phyloP scores from a whole-genome alignment of 1,284 basidiomycete genomes.

The Rhizoctonia solani region DNA sequence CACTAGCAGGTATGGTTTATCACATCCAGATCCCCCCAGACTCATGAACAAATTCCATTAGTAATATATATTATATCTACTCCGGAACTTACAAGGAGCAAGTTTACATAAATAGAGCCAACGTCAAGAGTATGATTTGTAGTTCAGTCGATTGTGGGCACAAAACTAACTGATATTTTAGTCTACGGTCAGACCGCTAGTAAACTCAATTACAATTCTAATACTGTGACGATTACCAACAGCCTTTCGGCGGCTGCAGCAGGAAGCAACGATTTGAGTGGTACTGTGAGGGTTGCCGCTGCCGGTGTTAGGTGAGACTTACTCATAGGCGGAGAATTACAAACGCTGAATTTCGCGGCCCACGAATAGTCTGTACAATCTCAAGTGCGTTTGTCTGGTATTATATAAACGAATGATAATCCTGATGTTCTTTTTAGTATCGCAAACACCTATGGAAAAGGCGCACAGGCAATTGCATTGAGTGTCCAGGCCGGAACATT shows the following conservation, averaged over 20 bases:
- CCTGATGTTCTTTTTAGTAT: not conserved
- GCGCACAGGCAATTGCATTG: slow-evolving; percentile 40
- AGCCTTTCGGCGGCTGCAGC: slow-evolving; percentile 34
- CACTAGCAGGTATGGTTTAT: slow-evolving; percentile 31
- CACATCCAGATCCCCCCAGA: slow-evolving; percentile 32
- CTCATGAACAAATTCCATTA: not conserved
- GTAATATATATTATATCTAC: slow-evolving; percentile 5
- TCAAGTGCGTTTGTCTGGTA: slow-evolving; percentile 10
- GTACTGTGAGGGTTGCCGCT: slow-evolving; percentile 19
- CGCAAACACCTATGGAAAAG: slow-evolving; percentile 19
- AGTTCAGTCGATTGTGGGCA: not conserved
- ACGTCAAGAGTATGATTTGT: not conserved
- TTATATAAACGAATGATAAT: not conserved
- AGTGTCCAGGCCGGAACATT: slow-evolving; percentile 34
- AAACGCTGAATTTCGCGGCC: not conserved
- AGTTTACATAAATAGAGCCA: not conserved
- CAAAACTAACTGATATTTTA: not conserved
- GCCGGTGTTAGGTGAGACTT: slow-evolving; percentile 30
- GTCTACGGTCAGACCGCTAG: slow-evolving; percentile 21
- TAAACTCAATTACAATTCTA: slow-evolving; percentile 3
- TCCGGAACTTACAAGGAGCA: slow-evolving; percentile 21
- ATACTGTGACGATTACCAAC: slow-evolving; percentile 38
- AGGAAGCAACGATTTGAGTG: slow-evolving; percentile 36
- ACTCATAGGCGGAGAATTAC: not conserved
- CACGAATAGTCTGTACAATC: slow-evolving; percentile 32